phyloP scores from a whole-genome alignment of 352 stramenopile genomes.

The Aphanomyces euteiches region DNA sequence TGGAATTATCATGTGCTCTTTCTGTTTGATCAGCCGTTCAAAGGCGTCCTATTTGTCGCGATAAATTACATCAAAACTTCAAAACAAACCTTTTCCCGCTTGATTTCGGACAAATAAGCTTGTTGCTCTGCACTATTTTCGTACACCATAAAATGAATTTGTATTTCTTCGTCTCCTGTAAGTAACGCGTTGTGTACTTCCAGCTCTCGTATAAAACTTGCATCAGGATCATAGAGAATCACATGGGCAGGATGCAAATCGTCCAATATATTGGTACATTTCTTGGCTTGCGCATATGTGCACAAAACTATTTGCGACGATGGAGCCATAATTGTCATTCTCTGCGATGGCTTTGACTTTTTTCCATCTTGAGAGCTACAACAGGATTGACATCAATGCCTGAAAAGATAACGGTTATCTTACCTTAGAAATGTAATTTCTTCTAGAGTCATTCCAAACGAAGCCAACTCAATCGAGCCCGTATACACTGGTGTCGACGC shows the following conservation, averaged over 20 bases:
- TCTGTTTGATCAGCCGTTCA: slow-evolving; percentile 94
- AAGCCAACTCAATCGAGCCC: slow-evolving; percentile 46
- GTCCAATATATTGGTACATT: slow-evolving; percentile 73
- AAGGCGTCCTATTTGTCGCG: slow-evolving; percentile 73
- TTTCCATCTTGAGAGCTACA: slow-evolving; percentile 33
- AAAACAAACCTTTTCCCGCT: slow-evolving; percentile 80
- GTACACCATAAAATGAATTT: slow-evolving; percentile 96
- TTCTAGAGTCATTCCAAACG: slow-evolving; percentile 65
- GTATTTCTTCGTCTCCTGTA: slow-evolving; percentile 37
- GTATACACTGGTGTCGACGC: slow-evolving; percentile 7
- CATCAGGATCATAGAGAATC: slow-evolving; percentile 94
- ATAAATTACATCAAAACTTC: neutral
- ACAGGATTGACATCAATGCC: slow-evolving; percentile 7
- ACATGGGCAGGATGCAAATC: slow-evolving; percentile 89
- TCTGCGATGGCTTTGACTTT: slow-evolving; percentile 31
- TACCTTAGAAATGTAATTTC: slow-evolving; percentile 38
- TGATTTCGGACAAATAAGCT: slow-evolving; percentile 91
- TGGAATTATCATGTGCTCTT: slow-evolving; percentile 87
- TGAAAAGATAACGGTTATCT: neutral
- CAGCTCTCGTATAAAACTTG: slow-evolving; percentile 92
- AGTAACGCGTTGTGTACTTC: slow-evolving; percentile 88
- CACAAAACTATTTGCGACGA: slow-evolving; percentile 60
- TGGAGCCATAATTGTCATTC: slow-evolving; percentile 49
- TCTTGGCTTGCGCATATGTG: slow-evolving; percentile 73
- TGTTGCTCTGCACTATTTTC: slow-evolving; percentile 95